A percentile compares a stretch with the other conserved stretches of the same genome.
These are phyloP conservation scores for Jacaranda copaia DNA, from an alignment of 257 asterid genomes.

Conservation along the genomic window DNA sequence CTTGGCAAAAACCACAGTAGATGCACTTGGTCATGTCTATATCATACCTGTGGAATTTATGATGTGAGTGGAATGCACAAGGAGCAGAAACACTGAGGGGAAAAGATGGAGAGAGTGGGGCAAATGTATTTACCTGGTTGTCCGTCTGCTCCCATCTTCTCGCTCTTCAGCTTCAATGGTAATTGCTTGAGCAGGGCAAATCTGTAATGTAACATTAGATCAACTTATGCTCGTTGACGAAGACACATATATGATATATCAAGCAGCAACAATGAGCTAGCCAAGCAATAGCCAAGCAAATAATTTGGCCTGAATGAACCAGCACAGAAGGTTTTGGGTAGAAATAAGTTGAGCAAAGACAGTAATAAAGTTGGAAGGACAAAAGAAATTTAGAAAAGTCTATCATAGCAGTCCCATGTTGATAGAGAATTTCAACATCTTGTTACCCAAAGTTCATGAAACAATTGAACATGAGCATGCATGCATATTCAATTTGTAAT, in stretches of 20 bases:
- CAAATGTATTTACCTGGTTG: constrained; percentile 68
- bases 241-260: not conserved
- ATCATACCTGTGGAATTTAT: constrained; percentile 68
- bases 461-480: not conserved
- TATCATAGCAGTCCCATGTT: not conserved
- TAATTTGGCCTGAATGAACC: constrained; percentile 11
- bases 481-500: not conserved
- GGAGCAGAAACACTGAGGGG: not conserved
- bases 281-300: not conserved
- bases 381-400: not conserved
- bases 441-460: constrained; percentile 18
- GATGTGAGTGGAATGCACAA: constrained; percentile 27
- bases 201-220: constrained; percentile 45
- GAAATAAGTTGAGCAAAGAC: not conserved
- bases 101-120: not conserved
- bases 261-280: constrained; percentile 4
- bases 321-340: constrained; percentile 2
- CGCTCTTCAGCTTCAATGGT: constrained; percentile 96
- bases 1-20: constrained; percentile 98
- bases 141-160: constrained; percentile 96
- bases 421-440: not conserved
- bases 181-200: constrained; percentile 96
- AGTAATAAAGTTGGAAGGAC: constrained; percentile 6
- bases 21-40: constrained; percentile 99
- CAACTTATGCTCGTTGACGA: constrained; percentile 8